Conservation (phyloP, 306 rosid species). For the Rosa persica region DNA sequence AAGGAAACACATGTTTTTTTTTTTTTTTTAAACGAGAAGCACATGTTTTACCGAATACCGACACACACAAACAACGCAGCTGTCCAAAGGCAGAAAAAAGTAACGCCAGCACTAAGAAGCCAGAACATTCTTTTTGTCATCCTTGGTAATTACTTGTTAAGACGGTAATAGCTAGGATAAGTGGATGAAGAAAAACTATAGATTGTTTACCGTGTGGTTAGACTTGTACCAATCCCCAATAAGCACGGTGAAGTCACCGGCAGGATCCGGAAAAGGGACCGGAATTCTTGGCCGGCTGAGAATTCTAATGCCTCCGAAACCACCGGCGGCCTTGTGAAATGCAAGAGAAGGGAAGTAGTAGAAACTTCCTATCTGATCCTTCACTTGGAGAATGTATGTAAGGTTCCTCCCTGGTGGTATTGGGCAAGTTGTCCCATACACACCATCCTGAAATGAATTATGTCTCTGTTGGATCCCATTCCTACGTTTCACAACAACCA, state of each 20-base stretch:
- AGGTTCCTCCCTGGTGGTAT: slow-evolving; percentile 89
- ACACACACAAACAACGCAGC: slow-evolving; percentile 23
- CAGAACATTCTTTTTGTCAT: not conserved
- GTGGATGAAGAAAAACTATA: not conserved
- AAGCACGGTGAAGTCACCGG: slow-evolving; percentile 82
- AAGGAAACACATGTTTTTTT: not conserved
- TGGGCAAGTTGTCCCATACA: slow-evolving; percentile 89
- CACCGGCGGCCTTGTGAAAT: slow-evolving; percentile 97
- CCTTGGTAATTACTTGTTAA: not conserved
- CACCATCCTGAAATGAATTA: slow-evolving; percentile 89
- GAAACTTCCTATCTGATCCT: slow-evolving; percentile 95
- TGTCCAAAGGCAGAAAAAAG: slow-evolving; percentile 6
- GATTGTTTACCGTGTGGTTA: slow-evolving; percentile 72
- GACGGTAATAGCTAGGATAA: not conserved
- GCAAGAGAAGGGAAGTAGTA: slow-evolving; percentile 92
- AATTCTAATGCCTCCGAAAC: slow-evolving; percentile 92
- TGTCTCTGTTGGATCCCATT: slow-evolving; percentile 87
- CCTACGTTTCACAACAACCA: slow-evolving; percentile 37
- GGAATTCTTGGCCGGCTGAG: slow-evolving; percentile 95
- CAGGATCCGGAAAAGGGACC: slow-evolving; percentile 87
- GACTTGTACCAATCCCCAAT: slow-evolving; percentile 93
- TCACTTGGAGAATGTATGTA: slow-evolving; percentile 91
- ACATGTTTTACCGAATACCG: slow-evolving; percentile 15
- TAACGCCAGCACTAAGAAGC: not conserved
- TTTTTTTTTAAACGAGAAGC: not conserved